Evolutionary conservation across 2,329 filamentous ascomycete species (phyloP), one percentile per base, ranked within the genome.

Genomic region (Epichloe baconii): DNA sequence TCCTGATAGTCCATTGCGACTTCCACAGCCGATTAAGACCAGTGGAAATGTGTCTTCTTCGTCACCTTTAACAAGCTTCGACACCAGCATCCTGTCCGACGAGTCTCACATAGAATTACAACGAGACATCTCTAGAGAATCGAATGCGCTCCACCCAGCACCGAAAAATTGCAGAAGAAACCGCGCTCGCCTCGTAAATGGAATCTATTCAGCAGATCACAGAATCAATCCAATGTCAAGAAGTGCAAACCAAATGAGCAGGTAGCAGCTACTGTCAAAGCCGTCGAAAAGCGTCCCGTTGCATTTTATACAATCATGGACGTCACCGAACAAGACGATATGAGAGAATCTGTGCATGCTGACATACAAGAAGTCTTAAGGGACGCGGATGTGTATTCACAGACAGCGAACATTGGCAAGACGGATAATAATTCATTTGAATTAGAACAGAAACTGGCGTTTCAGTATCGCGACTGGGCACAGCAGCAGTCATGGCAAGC

Each of bases 281-380:
- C 68, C 14, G 69, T 74, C 0, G 70, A 71, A 50, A 71, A 70
- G 50, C 80, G 78, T 53, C 67, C 76, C 0, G 64, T 79, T 6
- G 73, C 80, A 2, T 82, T 79, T 56, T 83, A 83, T 58, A 73
- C 79, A 7, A 77, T 82, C 62, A 73, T 83, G 61, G 79, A 83
- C 58, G 75, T 73, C 2, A 74, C 77, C 0, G 78, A 81, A 55
- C 71, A 73, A 55, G 76, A 77, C 58, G 71, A 78, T 45, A 63
- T 72, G 54, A 75, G 77, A 59, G 70, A 77, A 46, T 63, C 72
- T 7, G 70, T 71, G 17, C 59, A 63, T 1, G 57, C 64, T 51
- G 65, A 67, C 46, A 61, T 71, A 5, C 65, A 66, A 36, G 71
- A 75, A 34, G 71, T 78, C 15, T 62, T 80, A 26, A 71, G 74